Conservation (phyloP, 192 early-diverging fungal species). For the Coemansia sp. region DNA sequence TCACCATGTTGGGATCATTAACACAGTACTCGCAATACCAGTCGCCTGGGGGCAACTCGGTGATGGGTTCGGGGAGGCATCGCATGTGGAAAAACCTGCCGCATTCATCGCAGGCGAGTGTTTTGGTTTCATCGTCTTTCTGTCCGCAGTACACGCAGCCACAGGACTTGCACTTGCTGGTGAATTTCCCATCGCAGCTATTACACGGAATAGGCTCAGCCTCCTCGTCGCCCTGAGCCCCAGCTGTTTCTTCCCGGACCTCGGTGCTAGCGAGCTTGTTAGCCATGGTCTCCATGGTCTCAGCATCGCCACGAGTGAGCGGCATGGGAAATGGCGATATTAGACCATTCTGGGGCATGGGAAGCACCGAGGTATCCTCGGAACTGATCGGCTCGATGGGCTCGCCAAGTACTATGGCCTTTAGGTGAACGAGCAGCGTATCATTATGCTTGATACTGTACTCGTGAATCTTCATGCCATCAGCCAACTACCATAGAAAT, state of each 20-base stretch:
- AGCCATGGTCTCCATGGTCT: neutral
- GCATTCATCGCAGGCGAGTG: constrained; percentile 63
- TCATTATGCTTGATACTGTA: constrained; percentile 39
- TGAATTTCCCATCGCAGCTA: constrained; percentile 27
- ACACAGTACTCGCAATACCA: constrained; percentile 57
- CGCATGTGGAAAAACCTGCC: constrained; percentile 56
- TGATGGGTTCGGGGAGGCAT: constrained; percentile 50
- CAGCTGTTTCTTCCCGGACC: neutral
- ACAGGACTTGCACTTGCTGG: constrained; percentile 46
- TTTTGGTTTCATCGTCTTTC: constrained; percentile 58
- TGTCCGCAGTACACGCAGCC: constrained; percentile 55
- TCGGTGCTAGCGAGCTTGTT: neutral
- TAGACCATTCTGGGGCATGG: neutral
- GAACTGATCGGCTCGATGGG: neutral
- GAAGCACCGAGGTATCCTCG: neutral
- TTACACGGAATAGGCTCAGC: constrained; percentile 22
- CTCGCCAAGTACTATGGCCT: neutral
- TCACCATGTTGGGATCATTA: constrained; percentile 43
- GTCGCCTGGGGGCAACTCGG: constrained; percentile 45
- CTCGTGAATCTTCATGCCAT: constrained; percentile 45
- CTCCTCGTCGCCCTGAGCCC: too few relatives aligned
- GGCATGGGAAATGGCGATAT: neutral
- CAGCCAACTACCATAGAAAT: constrained; percentile 20
- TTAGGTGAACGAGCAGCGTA: constrained; percentile 21
- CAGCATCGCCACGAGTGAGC: neutral